phyloP scores from a whole-genome alignment of 2,329 filamentous ascomycete genomes.

The Tolypocladium guangdongense region DNA sequence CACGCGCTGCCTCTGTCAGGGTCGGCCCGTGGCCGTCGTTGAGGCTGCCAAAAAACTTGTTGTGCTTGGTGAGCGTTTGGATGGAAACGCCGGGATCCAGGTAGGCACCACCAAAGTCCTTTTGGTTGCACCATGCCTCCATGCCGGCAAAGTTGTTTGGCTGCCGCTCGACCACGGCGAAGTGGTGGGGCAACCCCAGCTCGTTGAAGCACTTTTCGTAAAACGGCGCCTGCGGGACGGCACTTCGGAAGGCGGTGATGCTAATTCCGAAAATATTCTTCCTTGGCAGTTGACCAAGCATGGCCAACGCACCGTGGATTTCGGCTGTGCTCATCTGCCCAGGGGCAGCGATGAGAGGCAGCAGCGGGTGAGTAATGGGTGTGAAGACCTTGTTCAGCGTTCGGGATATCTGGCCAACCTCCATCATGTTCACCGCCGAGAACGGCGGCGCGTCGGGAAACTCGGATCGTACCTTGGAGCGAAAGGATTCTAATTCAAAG shows the following conservation, averaged over 20 bases:
- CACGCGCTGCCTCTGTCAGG: slow-evolving; percentile 64
- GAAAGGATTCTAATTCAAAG: slow-evolving; percentile 84
- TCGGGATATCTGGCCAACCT: slow-evolving; percentile 73
- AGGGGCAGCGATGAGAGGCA: slow-evolving; percentile 75
- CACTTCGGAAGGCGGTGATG: slow-evolving; percentile 49
- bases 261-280: slow-evolving; percentile 74
- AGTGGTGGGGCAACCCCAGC: slow-evolving; percentile 75
- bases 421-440: slow-evolving; percentile 80
- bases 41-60: slow-evolving; percentile 37
- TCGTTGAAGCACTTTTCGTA: slow-evolving; percentile 79
- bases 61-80: slow-evolving; percentile 47
- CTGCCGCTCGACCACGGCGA: slow-evolving; percentile 62
- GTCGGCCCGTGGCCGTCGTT: slow-evolving; percentile 41
- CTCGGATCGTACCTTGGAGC: slow-evolving; percentile 60
- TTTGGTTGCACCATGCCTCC: slow-evolving; percentile 61
- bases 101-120: slow-evolving; percentile 72
- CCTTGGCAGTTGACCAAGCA: slow-evolving; percentile 70
- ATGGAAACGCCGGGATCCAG: slow-evolving; percentile 61
- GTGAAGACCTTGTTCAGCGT: slow-evolving; percentile 80
- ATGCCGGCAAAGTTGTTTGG: slow-evolving; percentile 54
- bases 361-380: slow-evolving; percentile 73
- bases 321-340: slow-evolving; percentile 79
- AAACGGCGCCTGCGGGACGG: slow-evolving; percentile 67
- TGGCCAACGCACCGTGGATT: slow-evolving; percentile 69
- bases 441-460: slow-evolving; percentile 61